A percentile compares a stretch with the other conserved stretches of the same genome.
Evolutionary conservation across 257 asterid species (phyloP).

Genomic region (Solanum dulcamara): DNA sequence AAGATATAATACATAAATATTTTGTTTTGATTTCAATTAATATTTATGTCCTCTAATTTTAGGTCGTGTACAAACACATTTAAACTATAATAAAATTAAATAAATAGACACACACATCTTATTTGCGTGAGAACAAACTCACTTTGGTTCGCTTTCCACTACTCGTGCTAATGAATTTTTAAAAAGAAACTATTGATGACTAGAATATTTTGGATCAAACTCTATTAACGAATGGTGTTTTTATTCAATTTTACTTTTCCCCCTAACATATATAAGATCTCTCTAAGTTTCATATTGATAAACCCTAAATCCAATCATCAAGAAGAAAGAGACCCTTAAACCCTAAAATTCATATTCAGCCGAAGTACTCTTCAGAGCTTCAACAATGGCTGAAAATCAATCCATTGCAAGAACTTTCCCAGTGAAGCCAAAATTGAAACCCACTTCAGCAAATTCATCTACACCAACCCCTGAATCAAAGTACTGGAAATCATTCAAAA

Average conservation of each 20-base stretch:
- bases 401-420: constrained; percentile 22
- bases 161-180: too few species aligned
- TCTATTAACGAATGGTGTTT: not conserved
- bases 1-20: too few species aligned
- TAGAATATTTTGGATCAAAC: not conserved
- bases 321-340: not conserved
- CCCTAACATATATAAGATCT: not conserved
- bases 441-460: constrained; percentile 35
- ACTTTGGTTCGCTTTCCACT: not conserved
- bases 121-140: not conserved
- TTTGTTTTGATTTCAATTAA: too few species aligned
- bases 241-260: not conserved
- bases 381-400: constrained; percentile 38
- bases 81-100: not conserved
- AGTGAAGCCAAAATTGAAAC: constrained; percentile 52
- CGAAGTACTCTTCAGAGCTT: not conserved
- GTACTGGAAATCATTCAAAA: constrained; percentile 81
- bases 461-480: constrained; percentile 64
- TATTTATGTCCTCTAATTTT: too few species aligned
- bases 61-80: too few species aligned
- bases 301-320: not conserved
- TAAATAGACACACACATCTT: not conserved
- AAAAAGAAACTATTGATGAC: too few species aligned
- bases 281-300: not conserved
- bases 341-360: not conserved